Conservation (phyloP, 208 protist genomes). For the Leishmania tarentolae region DNA sequence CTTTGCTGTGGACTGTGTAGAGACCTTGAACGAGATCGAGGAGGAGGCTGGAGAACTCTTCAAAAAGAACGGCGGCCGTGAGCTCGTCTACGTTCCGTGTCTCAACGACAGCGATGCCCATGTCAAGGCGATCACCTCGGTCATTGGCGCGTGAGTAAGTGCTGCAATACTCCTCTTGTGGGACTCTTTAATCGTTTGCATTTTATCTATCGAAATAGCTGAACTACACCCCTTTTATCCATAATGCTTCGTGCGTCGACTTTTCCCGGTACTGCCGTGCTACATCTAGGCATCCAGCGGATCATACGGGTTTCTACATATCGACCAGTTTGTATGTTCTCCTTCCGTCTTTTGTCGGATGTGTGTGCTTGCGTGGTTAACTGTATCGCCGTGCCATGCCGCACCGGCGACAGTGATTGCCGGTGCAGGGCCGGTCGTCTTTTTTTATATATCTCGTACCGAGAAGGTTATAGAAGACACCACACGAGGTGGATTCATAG, state of each 20-base stretch:
- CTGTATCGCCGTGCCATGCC: neutral
- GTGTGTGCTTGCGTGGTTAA: neutral
- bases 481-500: neutral
- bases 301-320: neutral
- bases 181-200: neutral
- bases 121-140: slow-evolving; percentile 17
- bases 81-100: slow-evolving; percentile 34
- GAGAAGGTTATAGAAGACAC: neutral
- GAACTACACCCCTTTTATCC: neutral
- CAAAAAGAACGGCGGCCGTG: slow-evolving; percentile 25
- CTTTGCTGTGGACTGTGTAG: slow-evolving; percentile 50
- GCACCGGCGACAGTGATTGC: neutral
- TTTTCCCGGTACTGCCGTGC: no score
- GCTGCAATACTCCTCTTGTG: neutral
- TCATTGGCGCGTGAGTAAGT: neutral
- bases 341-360: neutral
- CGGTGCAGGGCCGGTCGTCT: neutral
- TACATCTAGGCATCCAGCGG: neutral
- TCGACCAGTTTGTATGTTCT: neutral
- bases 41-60: slow-evolving; percentile 35
- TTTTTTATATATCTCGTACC: neutral
- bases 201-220: neutral
- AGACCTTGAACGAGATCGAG: slow-evolving; percentile 43
- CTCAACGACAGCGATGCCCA: slow-evolving; percentile 45
- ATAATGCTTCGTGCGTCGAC: neutral